Percentiles rank a stretch among this genome's conserved stretches.
phyloP scores from a whole-genome alignment of 495 filamentous ascomycete species.

The Penicillium coffeae region DNA sequence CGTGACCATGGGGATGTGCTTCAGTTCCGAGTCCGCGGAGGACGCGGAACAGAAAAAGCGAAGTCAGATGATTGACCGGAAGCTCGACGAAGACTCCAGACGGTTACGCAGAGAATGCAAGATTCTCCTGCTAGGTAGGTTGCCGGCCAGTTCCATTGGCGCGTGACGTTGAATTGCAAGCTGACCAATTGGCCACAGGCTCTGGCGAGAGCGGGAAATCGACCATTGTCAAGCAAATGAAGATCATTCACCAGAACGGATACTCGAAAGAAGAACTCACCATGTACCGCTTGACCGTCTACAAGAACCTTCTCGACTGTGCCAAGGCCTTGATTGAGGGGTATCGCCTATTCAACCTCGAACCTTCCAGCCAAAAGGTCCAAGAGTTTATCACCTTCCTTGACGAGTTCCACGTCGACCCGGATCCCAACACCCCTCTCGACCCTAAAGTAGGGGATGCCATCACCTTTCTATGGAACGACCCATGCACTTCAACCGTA shows the following conservation, averaged over 20 bases:
- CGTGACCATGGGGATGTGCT: slow-evolving; percentile 77
- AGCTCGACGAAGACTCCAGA: slow-evolving; percentile 87
- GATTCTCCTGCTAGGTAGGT: slow-evolving; percentile 86
- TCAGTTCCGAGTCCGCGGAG: slow-evolving; percentile 72
- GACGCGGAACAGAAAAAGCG: slow-evolving; percentile 88
- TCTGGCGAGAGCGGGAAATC: slow-evolving; percentile 99
- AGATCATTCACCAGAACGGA: slow-evolving; percentile 97
- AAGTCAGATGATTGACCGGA: slow-evolving; percentile 89
- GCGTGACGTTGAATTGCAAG: not conserved
- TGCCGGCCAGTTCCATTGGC: not conserved
- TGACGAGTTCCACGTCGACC: slow-evolving; percentile 81
- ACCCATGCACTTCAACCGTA: slow-evolving; percentile 75
- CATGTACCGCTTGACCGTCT: slow-evolving; percentile 90
- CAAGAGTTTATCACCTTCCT: slow-evolving; percentile 74
- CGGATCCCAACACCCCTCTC: slow-evolving; percentile 78
- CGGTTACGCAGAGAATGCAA: slow-evolving; percentile 95
- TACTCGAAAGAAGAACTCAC: slow-evolving; percentile 88
- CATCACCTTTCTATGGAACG: slow-evolving; percentile 83
- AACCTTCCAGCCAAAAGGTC: slow-evolving; percentile 66
- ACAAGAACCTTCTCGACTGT: slow-evolving; percentile 97
- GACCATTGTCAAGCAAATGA: slow-evolving; percentile 99
- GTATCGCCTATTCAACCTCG: slow-evolving; percentile 82
- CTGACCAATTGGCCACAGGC: slow-evolving; percentile 48
- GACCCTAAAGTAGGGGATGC: slow-evolving; percentile 77
- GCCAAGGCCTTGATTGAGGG: slow-evolving; percentile 85